These are phyloP conservation scores for Tilletia walkeri DNA, from an alignment of 1,284 basidiomycete genomes.

Conservation along the genomic window DNA sequence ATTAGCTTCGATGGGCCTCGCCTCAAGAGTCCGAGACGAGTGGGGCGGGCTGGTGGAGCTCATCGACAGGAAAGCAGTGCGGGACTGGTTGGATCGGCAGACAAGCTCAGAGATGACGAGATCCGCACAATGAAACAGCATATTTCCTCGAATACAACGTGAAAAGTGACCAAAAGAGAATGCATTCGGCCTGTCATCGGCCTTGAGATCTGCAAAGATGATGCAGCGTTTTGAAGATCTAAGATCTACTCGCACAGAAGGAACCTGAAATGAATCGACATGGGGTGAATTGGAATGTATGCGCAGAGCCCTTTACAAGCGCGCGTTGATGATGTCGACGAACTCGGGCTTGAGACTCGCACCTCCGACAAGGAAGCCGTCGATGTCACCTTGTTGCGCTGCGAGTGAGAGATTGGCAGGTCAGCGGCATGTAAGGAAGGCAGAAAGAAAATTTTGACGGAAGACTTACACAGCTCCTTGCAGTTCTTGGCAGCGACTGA, in stretches of 20 bases:
- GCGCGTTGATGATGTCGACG: constrained; percentile 76
- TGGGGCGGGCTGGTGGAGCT: constrained; percentile 25
- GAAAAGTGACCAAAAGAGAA: no score
- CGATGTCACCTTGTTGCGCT: constrained; percentile 71
- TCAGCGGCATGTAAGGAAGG: neutral
- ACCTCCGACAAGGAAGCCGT: constrained; percentile 98
- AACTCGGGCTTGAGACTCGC: constrained; percentile 92
- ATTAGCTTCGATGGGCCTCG: constrained; percentile 16
- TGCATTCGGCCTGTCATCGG: no score
- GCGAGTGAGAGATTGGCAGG: constrained; percentile 9
- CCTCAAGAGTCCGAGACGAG: constrained; percentile 22
- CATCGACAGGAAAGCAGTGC: constrained; percentile 19
- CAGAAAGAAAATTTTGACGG: neutral
- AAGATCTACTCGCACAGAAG: no score
- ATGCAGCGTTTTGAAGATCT: no score
- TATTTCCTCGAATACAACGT: no score
- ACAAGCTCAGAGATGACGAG: neutral
- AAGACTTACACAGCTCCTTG: constrained; percentile 62
- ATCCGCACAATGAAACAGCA: no score
- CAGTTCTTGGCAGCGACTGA: constrained; percentile 85
- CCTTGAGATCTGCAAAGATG: no score
- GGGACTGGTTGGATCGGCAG: constrained; percentile 20
- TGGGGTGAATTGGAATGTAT: neutral
- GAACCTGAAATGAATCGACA: neutral
- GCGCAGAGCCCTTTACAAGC: constrained; percentile 24